Evolutionary conservation across 371 early-diverging fungal species (phyloP).

Genomic region (Coemansia sp.): DNA sequence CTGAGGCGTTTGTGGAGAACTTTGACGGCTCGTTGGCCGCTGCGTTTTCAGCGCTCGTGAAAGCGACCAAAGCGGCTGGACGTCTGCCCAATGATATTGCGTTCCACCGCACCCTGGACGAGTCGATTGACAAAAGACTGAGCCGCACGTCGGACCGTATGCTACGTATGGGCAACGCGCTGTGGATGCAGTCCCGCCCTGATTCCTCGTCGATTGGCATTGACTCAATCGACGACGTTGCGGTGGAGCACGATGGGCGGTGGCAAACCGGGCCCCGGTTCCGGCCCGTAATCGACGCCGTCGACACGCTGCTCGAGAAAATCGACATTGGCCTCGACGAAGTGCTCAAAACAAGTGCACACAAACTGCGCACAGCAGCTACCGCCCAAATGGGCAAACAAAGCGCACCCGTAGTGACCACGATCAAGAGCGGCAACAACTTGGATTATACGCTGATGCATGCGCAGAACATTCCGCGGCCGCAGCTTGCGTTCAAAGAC

Average conservation of each 20-base stretch:
- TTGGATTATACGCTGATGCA: conserved; percentile 54
- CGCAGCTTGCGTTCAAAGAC: conserved; percentile 87
- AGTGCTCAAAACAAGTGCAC: conserved; percentile 51
- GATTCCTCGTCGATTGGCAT: conserved; percentile 30
- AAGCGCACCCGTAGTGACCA: conserved; percentile 60
- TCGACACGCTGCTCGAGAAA: conserved; percentile 80
- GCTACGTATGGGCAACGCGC: conserved; percentile 61
- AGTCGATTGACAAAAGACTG: conserved; percentile 60
- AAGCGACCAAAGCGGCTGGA: conserved; percentile 66
- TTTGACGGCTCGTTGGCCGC: conserved; percentile 61
- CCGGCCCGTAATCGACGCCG: conserved; percentile 67
- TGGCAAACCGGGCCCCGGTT: conserved; percentile 55
- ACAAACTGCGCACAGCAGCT: conserved; percentile 60
- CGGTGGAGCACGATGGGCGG: conserved; percentile 37
- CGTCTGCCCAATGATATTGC: conserved; percentile 67
- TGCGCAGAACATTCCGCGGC: conserved; percentile 75
- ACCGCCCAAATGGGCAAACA: conserved; percentile 41
- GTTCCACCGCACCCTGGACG: conserved; percentile 71
- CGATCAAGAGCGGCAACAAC: conserved; percentile 37
- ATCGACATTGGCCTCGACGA: conserved; percentile 58
- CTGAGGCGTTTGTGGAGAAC: conserved; percentile 35
- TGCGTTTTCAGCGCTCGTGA: conserved; percentile 61
- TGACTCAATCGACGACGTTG: conserved; percentile 70
- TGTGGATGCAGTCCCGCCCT: conserved; percentile 54
- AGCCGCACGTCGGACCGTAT: conserved; percentile 56